Evolutionary conservation across 192 early-diverging fungal species (phyloP).

Genomic region (Gryganskiella cystojenkinii): DNA sequence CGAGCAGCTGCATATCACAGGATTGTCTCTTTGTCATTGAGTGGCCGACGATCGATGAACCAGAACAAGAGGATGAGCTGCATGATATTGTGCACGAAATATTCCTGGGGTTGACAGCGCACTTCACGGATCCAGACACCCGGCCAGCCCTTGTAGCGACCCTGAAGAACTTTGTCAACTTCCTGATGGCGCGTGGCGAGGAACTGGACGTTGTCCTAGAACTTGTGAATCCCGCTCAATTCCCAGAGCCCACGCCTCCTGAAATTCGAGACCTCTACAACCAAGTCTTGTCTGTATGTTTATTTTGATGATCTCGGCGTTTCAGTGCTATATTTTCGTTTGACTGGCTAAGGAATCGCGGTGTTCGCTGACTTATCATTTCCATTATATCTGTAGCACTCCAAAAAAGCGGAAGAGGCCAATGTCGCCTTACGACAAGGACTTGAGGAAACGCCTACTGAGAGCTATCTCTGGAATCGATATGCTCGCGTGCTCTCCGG

Average conservation of each 20-base stretch:
- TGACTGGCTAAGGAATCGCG: background rate
- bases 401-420: conserved; percentile 4
- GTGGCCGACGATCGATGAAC: conserved; percentile 26
- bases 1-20: conserved; percentile 23
- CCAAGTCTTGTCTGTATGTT: conserved; percentile 12
- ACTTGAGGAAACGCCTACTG: conserved; percentile 14
- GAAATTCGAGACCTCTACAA: conserved; percentile 36
- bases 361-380: background rate
- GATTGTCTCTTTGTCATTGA: conserved; percentile 27
- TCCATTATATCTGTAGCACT: conserved; percentile 9
- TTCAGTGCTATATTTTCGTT: background rate
- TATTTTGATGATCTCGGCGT: too few relatives aligned
- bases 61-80: conserved; percentile 28
- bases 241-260: conserved; percentile 14
- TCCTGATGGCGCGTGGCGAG: conserved; percentile 30
- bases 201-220: conserved; percentile 29
- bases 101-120: conserved; percentile 35
- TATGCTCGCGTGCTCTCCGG: conserved; percentile 15
- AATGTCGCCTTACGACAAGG: conserved; percentile 3
- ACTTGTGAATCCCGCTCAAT: conserved; percentile 18
- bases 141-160: conserved; percentile 20
- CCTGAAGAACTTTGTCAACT: conserved; percentile 41
- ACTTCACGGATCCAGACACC: conserved; percentile 35
- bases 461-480: conserved; percentile 45
- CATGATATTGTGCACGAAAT: conserved; percentile 44